Conservation (phyloP, 345 rosid species). For the Firmiana major region DNA sequence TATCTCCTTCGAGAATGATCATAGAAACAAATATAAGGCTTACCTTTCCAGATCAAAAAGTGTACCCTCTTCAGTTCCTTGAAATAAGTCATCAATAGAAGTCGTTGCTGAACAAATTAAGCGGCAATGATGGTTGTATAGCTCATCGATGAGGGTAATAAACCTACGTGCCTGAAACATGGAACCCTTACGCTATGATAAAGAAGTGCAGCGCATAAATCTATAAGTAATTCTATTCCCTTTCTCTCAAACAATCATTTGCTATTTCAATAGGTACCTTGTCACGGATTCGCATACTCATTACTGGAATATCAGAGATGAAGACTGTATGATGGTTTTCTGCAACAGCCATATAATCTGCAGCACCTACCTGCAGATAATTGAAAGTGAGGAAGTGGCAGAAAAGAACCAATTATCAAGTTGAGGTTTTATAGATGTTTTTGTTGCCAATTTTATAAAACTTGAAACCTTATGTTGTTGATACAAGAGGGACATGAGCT, state of each 20-base stretch:
- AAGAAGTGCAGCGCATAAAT: background rate
- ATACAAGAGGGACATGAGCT: background rate
- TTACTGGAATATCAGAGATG: slow-evolving; percentile 67
- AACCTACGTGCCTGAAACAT: slow-evolving; percentile 83
- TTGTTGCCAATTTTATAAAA: background rate
- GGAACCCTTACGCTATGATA: background rate
- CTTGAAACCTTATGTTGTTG: background rate
- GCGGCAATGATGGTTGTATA: slow-evolving; percentile 89
- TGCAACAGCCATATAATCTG: slow-evolving; percentile 88
- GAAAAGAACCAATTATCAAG: background rate
- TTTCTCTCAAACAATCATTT: background rate
- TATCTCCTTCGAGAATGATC: background rate
- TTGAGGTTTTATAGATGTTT: background rate
- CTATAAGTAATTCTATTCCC: too few species aligned
- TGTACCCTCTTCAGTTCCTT: slow-evolving; percentile 93
- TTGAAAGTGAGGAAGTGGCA: background rate
- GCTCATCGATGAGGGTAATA: slow-evolving; percentile 88
- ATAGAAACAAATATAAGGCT: background rate
- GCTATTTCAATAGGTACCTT: slow-evolving; percentile 41
- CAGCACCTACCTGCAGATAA: slow-evolving; percentile 71
- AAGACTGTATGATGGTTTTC: slow-evolving; percentile 75
- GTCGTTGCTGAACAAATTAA: slow-evolving; percentile 64
- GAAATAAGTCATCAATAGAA: slow-evolving; percentile 84
- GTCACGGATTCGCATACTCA: slow-evolving; percentile 87
- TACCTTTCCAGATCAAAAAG: slow-evolving; percentile 87